Percentiles rank a stretch among this genome's conserved stretches.
These are phyloP conservation scores for Mitragyna speciosa DNA, from an alignment of 257 asterid genomes.

Conservation along the genomic window DNA sequence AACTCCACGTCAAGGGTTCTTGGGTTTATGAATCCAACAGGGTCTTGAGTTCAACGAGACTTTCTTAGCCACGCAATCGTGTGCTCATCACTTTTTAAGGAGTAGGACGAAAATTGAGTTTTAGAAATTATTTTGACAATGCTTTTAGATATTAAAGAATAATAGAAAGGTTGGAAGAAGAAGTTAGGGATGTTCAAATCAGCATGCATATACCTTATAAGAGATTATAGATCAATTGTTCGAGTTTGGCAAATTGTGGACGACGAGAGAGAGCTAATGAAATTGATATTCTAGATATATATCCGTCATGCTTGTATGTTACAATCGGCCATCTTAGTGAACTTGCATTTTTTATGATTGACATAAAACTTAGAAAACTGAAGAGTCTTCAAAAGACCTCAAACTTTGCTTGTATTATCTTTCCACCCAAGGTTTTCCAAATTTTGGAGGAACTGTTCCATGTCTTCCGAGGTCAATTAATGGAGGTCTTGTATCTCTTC, in stretches of 20 bases:
- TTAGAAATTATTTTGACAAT: no score
- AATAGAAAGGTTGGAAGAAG: no score
- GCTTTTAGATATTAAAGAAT: no score
- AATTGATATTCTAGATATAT: constrained; percentile 55
- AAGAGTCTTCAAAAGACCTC: constrained; percentile 46
- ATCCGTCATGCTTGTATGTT: constrained; percentile 82
- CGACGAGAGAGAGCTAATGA: constrained; percentile 66
- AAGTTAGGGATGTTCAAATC: no score
- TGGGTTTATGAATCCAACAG: no score
- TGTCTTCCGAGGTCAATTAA: constrained; percentile 66
- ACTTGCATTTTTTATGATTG: constrained; percentile 50
- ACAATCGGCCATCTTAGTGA: constrained; percentile 67
- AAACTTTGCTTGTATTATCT: constrained; percentile 76
- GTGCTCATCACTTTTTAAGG: no score
- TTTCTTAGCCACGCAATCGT: no score
- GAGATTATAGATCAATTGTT: constrained; percentile 24
- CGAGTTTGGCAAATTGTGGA: constrained; percentile 85
- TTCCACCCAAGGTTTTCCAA: constrained; percentile 76
- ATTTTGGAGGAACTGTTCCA: constrained; percentile 74
- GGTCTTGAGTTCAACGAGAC: no score
- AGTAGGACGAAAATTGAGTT: no score
- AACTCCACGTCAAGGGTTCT: no score
- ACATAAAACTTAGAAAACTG: constrained; percentile 40
- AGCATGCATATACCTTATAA: no score
- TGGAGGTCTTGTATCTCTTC: constrained; percentile 73